Evolutionary conservation across 2,329 filamentous ascomycete species (phyloP).

Genomic region (Cryphonectria carpinicola): DNA sequence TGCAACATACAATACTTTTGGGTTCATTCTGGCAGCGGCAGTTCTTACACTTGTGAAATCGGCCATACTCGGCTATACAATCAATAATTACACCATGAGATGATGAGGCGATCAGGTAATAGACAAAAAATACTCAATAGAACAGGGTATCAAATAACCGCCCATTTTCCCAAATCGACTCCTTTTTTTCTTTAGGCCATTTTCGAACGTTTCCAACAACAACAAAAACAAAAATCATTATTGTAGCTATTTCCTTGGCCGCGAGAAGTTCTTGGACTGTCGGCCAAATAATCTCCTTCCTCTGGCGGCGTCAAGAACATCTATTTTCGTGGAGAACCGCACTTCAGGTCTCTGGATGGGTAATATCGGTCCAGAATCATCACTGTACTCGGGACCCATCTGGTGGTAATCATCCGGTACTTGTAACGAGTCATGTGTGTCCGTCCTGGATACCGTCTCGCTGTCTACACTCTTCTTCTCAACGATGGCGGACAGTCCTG

Average conservation of each 20-base stretch:
- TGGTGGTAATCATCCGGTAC: constrained; percentile 12
- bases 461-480: constrained; percentile 15
- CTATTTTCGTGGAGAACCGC: constrained; percentile 14
- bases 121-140: not conserved
- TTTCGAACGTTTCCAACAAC: not conserved
- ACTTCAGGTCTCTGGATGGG: constrained; percentile 25
- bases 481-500: constrained; percentile 11
- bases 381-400: constrained; percentile 24
- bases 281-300: not conserved
- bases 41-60: not conserved
- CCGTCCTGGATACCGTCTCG: constrained; percentile 9
- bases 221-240: not conserved
- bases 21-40: too few species aligned
- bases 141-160: constrained; percentile 3
- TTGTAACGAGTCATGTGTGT: constrained; percentile 20
- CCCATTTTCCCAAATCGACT: not conserved
- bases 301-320: not conserved
- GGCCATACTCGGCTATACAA: not conserved
- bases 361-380: constrained; percentile 27
- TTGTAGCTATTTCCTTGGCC: not conserved
- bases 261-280: constrained; percentile 5
- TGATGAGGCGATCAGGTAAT: not conserved
- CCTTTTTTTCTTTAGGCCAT: not conserved
- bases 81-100: not conserved
- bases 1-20: too few species aligned